phyloP scores from a whole-genome alignment of 495 filamentous ascomycete species.

The Trichoderma reesei region DNA sequence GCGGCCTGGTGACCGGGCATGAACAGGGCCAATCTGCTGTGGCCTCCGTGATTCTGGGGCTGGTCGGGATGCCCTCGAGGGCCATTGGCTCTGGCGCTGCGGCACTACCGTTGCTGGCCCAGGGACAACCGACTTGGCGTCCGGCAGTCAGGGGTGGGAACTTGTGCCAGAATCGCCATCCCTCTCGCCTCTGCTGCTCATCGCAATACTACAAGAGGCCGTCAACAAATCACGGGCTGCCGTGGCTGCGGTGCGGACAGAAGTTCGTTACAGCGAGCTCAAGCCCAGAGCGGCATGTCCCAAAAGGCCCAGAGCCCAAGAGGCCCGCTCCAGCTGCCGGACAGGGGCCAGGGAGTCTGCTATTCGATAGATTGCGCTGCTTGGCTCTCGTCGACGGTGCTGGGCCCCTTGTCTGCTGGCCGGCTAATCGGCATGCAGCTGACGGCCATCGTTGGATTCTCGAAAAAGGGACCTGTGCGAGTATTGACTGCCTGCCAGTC shows the following conservation, averaged over 20 bases:
- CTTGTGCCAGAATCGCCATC: conserved; percentile 6
- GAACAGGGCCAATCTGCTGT: not conserved
- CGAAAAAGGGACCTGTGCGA: not conserved
- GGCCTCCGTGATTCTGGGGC: not conserved
- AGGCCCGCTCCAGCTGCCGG: not conserved
- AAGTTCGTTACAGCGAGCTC: conserved; percentile 3
- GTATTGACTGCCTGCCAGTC: not conserved
- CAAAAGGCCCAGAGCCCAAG: not conserved
- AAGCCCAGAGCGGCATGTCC: conserved; percentile 5
- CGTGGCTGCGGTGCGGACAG: not conserved
- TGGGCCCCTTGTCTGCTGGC: not conserved
- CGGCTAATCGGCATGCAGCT: conserved; percentile 4
- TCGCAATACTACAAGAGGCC: too few relatives aligned
- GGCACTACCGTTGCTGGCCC: too few relatives aligned
- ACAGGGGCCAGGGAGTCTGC: not conserved
- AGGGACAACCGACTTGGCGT: not conserved
- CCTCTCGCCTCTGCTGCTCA: not conserved
- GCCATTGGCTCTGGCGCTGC: not conserved
- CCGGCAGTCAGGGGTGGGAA: conserved; percentile 2
- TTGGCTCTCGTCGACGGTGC: not conserved
- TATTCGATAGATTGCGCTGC: not conserved
- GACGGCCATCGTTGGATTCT: not conserved
- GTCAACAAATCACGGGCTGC: too few relatives aligned
- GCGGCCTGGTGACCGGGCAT: not conserved
- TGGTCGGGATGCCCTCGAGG: not conserved